A percentile compares a stretch with the other conserved stretches of the same genome.
Conservation (phyloP, 2,329 filamentous ascomycete species). For the Paraconiothyrium sp. region DNA sequence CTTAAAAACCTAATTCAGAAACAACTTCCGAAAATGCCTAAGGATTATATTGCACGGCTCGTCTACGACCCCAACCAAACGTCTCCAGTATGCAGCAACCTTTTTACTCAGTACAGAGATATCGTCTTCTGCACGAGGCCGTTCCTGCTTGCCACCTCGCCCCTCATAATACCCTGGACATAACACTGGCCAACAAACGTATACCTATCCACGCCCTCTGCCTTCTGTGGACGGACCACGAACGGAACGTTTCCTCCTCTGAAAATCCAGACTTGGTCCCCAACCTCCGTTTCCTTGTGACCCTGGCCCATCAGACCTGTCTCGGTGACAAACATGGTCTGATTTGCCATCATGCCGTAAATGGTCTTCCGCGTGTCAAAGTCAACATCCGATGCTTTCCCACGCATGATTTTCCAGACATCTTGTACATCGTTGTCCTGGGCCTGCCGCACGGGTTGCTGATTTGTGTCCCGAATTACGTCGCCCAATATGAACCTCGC, state of each 20-base stretch:
- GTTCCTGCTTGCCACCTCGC: not conserved
- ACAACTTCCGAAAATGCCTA: no score
- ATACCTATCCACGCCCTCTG: not conserved
- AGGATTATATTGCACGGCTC: no score
- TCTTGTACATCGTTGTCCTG: not conserved
- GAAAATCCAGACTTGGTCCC: slow-evolving; percentile 9
- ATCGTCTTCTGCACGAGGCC: slow-evolving; percentile 3
- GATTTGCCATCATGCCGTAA: slow-evolving; percentile 6
- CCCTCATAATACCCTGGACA: slow-evolving; percentile 7
- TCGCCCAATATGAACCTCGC: slow-evolving; percentile 1
- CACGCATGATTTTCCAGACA: slow-evolving; percentile 4
- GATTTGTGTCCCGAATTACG: not conserved
- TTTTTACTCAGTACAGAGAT: not conserved
- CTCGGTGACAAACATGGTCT: slow-evolving; percentile 2
- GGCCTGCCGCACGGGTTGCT: not conserved
- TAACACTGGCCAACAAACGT: slow-evolving; percentile 5
- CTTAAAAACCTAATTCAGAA: no score
- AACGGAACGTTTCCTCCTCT: slow-evolving; percentile 11
- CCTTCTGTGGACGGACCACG: not conserved
- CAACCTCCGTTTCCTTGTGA: slow-evolving; percentile 5
- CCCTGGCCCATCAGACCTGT: slow-evolving; percentile 1
- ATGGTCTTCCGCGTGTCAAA: not conserved
- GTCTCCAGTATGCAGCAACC: not conserved
- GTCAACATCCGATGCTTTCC: not conserved
- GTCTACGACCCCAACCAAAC: no score